Evolutionary conservation across 129 eudicot genomes (phyloP), one percentile per base, ranked within the genome.

Genomic region (Arctium minus): DNA sequence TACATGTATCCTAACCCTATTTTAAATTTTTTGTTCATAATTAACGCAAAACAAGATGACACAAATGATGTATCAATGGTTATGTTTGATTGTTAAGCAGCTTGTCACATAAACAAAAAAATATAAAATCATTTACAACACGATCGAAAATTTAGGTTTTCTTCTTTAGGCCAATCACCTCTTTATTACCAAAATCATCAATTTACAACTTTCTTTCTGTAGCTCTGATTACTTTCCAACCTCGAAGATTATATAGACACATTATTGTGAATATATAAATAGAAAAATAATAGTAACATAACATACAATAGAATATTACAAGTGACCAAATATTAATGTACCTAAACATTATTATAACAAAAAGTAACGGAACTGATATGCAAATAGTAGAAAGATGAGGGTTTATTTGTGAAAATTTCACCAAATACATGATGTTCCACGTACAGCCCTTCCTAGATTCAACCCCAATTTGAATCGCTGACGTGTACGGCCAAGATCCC

Each of bases 401-500:
- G 75, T 5, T 4, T n/a, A 30, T 13, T 48, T 0, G 6, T 35
- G 53, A n/a, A 82, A 69, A 0, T 35, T 15, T 37, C 5, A 68
- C 60, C 56, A 67, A 33, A 82, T 36, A 42, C 80, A 69, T 22
- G 12, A 44, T 68, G 77, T 36, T 69, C 76, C 76, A 79, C 39
- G 72, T 46, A 67, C 73, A 75, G 31, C 78, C 82, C 44, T 9
- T 48, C 70, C 68, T 75, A 69, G 67, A 74, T 80, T 80, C 81
- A 80, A 76, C 74, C 69, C 68, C 37, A 50, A 73, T 50, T 65
- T 13, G 85, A 81, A 88, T 83, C 31, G 86, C 78, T 89, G 89
- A 89, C 89, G 84, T 89, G 92, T 82, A 89, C 92, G 92, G 89
- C 18, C 77, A n/a, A 38, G 93, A 89, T 89, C 80, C 39, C 7